A percentile compares a stretch with the other conserved stretches of the same genome.
These are phyloP conservation scores for Pythium aphanidermatum DNA, from an alignment of 352 stramenopile genomes.

Conservation along the genomic window DNA sequence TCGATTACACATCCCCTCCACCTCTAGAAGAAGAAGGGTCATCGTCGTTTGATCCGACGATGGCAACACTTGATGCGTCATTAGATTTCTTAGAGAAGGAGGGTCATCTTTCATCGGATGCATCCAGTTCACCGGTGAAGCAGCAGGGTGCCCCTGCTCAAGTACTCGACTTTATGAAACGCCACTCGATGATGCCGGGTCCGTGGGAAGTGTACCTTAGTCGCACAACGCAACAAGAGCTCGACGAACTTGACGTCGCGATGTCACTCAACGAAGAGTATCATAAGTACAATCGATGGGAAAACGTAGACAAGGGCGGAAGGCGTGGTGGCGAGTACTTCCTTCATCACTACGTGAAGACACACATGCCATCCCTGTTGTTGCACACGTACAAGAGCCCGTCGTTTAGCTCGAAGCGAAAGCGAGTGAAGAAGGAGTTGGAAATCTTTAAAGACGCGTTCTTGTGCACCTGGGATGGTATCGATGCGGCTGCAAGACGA, in stretches of 20 bases:
- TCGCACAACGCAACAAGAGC: constrained; percentile 52
- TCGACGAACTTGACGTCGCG: constrained; percentile 62
- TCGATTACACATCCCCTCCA: constrained; percentile 49
- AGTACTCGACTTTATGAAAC: constrained; percentile 78
- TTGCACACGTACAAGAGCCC: constrained; percentile 42
- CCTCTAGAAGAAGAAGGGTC: constrained; percentile 24
- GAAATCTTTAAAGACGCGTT: constrained; percentile 72
- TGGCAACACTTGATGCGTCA: constrained; percentile 51
- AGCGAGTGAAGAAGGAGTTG: constrained; percentile 46
- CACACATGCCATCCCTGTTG: constrained; percentile 65
- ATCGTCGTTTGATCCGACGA: constrained; percentile 30
- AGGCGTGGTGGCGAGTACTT: constrained; percentile 72
- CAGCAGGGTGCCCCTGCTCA: constrained; percentile 52
- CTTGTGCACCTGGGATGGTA: constrained; percentile 71
- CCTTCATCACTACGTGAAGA: constrained; percentile 78
- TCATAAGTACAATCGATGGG: constrained; percentile 70
- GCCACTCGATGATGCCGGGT: constrained; percentile 58
- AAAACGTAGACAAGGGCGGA: constrained; percentile 61
- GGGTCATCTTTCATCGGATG: constrained; percentile 41
- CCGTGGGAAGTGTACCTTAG: constrained; percentile 79
- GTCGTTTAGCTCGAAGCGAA: constrained; percentile 37
- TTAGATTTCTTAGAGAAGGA: constrained; percentile 64
- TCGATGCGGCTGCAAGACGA: constrained; percentile 54
- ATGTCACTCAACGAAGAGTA: constrained; percentile 73
- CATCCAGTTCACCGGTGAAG: constrained; percentile 65